Evolutionary conservation across 257 asterid genomes (phyloP).

Genomic region (Solanum paucissectum): DNA sequence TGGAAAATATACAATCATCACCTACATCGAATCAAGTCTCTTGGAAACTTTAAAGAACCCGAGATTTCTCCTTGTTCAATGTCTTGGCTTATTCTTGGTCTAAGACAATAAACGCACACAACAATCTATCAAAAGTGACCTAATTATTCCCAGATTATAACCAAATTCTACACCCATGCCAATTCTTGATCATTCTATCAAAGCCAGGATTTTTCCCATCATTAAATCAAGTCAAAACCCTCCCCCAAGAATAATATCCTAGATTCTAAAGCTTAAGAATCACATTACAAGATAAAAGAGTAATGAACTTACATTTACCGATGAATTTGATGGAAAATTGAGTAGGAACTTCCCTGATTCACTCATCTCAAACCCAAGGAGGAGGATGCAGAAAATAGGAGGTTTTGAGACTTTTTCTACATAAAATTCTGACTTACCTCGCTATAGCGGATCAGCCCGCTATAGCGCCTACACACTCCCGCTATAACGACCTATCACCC

Average conservation of each 20-base stretch:
- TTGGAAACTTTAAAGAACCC: not conserved
- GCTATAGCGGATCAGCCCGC: not conserved
- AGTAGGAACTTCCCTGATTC: not conserved
- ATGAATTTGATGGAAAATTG: not conserved
- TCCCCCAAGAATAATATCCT: not conserved
- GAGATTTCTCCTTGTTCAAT: not conserved
- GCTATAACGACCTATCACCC: not conserved
- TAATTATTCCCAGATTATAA: not conserved
- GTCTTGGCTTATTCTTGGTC: not conserved
- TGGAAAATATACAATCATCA: not conserved
- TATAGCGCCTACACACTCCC: not conserved
- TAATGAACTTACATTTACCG: not conserved
- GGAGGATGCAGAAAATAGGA: not conserved
- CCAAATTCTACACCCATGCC: not conserved
- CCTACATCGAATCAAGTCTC: not conserved
- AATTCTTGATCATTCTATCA: not conserved
- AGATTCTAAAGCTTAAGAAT: not conserved
- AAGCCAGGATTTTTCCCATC: too few relatives aligned
- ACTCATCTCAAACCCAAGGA: not conserved
- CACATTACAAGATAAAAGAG: not conserved
- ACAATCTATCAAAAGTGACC: not conserved
- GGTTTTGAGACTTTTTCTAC: not conserved
- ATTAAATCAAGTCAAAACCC: not conserved
- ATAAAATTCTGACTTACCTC: not conserved
- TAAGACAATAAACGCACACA: not conserved